These are phyloP conservation scores for Morella rubra DNA, from an alignment of 306 rosid species.

Conservation along the genomic window DNA sequence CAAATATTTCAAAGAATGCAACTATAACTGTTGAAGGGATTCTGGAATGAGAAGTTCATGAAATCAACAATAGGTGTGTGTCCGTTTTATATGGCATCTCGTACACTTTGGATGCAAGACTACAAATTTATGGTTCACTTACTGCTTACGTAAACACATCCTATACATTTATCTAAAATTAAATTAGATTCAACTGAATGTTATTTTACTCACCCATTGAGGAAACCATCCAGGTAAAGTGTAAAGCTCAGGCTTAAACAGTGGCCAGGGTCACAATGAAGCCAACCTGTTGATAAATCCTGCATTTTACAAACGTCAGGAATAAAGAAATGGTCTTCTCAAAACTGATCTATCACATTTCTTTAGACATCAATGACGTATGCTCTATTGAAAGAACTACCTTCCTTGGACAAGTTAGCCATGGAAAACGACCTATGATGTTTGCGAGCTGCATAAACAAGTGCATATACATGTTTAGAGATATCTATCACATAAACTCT, in stretches of 20 bases:
- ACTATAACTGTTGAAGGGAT: background rate
- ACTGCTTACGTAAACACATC: background rate
- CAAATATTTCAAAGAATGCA: background rate
- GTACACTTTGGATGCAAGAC: background rate
- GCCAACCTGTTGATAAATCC: conserved; percentile 96
- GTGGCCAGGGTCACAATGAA: conserved; percentile 91
- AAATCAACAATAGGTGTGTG: background rate
- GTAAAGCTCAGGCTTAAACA: conserved; percentile 69
- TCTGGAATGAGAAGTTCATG: background rate
- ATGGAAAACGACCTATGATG: conserved; percentile 77
- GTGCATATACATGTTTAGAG: conserved; percentile 22
- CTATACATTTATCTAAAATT: background rate
- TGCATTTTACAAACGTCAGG: conserved; percentile 41
- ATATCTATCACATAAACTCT: conserved; percentile 1
- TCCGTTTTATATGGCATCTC: background rate
- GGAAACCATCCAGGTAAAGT: conserved; percentile 71
- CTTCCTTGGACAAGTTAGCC: conserved; percentile 98
- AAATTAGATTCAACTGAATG: conserved; percentile 17
- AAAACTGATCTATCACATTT: conserved; percentile 20
- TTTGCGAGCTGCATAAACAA: conserved; percentile 82
- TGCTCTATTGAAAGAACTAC: conserved; percentile 45
- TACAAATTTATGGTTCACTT: background rate
- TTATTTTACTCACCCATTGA: conserved; percentile 62
- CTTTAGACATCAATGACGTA: conserved; percentile 10
- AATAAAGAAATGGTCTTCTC: conserved; percentile 20